phyloP scores from a whole-genome alignment of 352 stramenopile genomes.

The Phytophthora cryptogea region DNA sequence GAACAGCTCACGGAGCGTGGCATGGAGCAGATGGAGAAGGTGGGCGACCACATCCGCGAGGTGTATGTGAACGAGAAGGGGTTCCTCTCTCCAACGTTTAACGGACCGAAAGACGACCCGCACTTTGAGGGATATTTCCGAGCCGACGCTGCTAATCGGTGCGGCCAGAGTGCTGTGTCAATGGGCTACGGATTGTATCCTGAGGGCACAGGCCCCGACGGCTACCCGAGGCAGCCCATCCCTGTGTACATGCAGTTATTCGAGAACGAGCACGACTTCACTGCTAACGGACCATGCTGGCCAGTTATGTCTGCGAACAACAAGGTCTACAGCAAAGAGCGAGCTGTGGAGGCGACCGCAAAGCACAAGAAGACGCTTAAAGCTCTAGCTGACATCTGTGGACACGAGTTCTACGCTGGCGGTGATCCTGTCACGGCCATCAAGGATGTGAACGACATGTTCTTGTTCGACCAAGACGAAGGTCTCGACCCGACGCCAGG shows the following conservation, averaged over 20 bases:
- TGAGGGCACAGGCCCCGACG: slow-evolving; percentile 60
- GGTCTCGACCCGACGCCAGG: slow-evolving; percentile 50
- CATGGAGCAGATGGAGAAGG: slow-evolving; percentile 72
- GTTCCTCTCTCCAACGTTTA: slow-evolving; percentile 73
- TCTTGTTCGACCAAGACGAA: slow-evolving; percentile 72
- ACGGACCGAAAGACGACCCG: slow-evolving; percentile 50
- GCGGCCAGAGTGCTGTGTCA: slow-evolving; percentile 70
- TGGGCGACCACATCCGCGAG: slow-evolving; percentile 67
- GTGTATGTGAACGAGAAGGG: slow-evolving; percentile 68
- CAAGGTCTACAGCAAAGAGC: slow-evolving; percentile 45
- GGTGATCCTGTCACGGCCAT: slow-evolving; percentile 58
- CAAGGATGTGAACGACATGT: slow-evolving; percentile 80
- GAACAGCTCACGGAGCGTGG: slow-evolving; percentile 77
- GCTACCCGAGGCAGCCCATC: slow-evolving; percentile 66
- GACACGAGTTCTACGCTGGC: slow-evolving; percentile 48
- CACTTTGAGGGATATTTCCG: slow-evolving; percentile 81
- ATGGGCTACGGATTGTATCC: slow-evolving; percentile 76
- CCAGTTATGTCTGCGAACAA: slow-evolving; percentile 56
- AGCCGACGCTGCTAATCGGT: slow-evolving; percentile 68
- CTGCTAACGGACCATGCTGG: slow-evolving; percentile 70
- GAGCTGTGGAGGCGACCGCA: slow-evolving; percentile 44
- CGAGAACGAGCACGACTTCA: slow-evolving; percentile 85
- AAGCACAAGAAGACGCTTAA: slow-evolving; percentile 49
- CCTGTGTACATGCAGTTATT: slow-evolving; percentile 78
- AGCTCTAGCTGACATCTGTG: slow-evolving; percentile 47